Base-by-base conservation (phyloP, 2,329 filamentous ascomycete species). In the Pseudopithomyces chartarum region DNA sequence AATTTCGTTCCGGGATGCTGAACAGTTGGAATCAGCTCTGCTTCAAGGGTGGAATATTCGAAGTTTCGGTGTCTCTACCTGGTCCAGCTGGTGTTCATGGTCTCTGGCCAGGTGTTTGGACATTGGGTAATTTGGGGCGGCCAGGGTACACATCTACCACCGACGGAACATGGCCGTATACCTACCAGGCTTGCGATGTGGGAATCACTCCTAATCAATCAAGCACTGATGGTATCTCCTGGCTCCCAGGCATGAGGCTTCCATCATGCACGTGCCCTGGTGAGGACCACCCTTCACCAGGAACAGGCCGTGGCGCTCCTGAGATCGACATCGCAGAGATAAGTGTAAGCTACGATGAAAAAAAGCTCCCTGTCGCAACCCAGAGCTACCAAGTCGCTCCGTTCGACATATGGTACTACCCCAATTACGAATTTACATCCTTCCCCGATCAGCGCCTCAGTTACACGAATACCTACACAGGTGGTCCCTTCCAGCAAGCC, bases 91-190 rank as follows among this genome's bases (percentile, higher is more conserved):
- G 79, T 36, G 67, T 80, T 5, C 78, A 79, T 46, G 81, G 81
- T 22, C 69, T 82, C 1, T 84, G 82, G 82, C 82, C 82, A 7
- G 82, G 82, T 42, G 79, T 78, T 3, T 84, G 82, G 82, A 79
- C 80, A 1, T 81, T 84, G 78, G 82, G 82, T 0, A 84, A 84
- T 58, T 76, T 84, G 1, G 82, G 81, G 3, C 73, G 81, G 32
- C 82, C 82, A 17, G 82, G 82, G 36, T 83, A 82, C 58, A 69
- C 80, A 32, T 73, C 80, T 2, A 83, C 81, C 1, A 84, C 81
- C 0, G 82, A 84, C 19, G 82, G 82, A 6, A 68, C 83, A 55
- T 84, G 82, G 82, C 82, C 82, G 2, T 84, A 84, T 61, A 84
- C 81, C 0, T 84, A 84, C 63, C 71, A 80, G 49, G 73, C 75